phyloP scores from a whole-genome alignment of 2,329 filamentous ascomycete species.

The Calcarisporium arbuscula region DNA sequence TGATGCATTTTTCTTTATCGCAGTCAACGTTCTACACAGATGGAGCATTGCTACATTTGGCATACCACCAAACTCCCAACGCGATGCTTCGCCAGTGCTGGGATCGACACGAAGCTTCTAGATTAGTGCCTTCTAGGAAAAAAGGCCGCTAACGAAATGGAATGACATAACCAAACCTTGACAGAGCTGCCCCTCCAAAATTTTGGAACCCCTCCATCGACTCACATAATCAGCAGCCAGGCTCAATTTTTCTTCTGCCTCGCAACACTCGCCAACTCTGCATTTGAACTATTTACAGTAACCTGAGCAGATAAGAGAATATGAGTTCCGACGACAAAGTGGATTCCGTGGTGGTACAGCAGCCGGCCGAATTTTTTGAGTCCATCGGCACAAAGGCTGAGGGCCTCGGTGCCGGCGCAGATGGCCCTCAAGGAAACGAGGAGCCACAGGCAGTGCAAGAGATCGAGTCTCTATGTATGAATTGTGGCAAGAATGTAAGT shows the following conservation, averaged over 20 bases:
- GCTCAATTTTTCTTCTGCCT: too few species aligned
- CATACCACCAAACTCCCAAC: too few species aligned
- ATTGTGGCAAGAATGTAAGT: conserved; percentile 70
- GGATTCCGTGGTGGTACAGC: conserved; percentile 22
- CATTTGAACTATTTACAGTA: too few species aligned
- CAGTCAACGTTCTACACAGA: too few species aligned
- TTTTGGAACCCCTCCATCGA: conserved; percentile 13
- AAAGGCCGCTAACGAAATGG: neutral
- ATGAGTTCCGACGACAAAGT: too few species aligned
- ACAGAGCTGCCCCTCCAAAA: conserved; percentile 17
- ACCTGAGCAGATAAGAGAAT: too few species aligned
- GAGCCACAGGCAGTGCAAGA: conserved; percentile 55
- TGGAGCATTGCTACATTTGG: too few species aligned
- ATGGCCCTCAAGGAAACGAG: conserved; percentile 25
- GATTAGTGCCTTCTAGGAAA: neutral
- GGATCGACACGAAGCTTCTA: neutral
- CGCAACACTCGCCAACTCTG: too few species aligned
- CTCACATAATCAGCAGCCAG: conserved; percentile 2
- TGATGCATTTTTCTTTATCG: too few species aligned
- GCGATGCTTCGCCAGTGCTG: too few species aligned
- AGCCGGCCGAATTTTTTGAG: conserved; percentile 51
- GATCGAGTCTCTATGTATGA: conserved; percentile 80
- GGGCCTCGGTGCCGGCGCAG: conserved; percentile 36
- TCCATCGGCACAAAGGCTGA: conserved; percentile 57
- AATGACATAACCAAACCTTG: conserved; percentile 9